Percentiles rank a stretch among this genome's conserved stretches.
Evolutionary conservation across 805 yeast species (phyloP).

Genomic region (Suhomyces sp.): DNA sequence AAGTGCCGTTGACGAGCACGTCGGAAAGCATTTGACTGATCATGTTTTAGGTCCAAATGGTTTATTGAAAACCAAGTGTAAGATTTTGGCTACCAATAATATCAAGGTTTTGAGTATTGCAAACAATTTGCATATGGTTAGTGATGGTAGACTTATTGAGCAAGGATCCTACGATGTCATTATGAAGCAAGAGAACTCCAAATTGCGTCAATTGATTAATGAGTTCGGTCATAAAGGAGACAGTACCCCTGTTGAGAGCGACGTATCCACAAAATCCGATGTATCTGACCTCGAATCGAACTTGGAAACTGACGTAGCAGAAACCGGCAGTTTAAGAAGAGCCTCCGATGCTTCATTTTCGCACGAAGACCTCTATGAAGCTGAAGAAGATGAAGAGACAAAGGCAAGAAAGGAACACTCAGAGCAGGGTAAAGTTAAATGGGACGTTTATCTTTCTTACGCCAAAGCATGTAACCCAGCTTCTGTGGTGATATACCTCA

Average conservation of each 20-base stretch:
- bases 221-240: conserved; percentile 58
- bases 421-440: conserved; percentile 91
- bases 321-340: conserved; percentile 47
- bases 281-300: conserved; percentile 4
- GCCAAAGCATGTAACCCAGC: conserved; percentile 81
- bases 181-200: conserved; percentile 43
- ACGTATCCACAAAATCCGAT: conserved; percentile 9
- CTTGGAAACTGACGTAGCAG: conserved; percentile 32
- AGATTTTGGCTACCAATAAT: conserved; percentile 81
- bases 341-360: conserved; percentile 57
- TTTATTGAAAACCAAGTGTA: conserved; percentile 67
- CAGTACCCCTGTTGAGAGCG: conserved; percentile 11
- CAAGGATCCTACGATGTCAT: conserved; percentile 61
- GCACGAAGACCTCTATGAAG: conserved; percentile 33
- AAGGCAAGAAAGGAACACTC: conserved; percentile 65
- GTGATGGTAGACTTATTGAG: conserved; percentile 65
- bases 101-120: conserved; percentile 80
- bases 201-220: conserved; percentile 50
- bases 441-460: conserved; percentile 78
- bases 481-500: conserved; percentile 57
- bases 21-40: conserved; percentile 78
- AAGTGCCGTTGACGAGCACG: conserved; percentile 97
- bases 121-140: conserved; percentile 62
- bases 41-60: conserved; percentile 83
- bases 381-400: conserved; percentile 35